phyloP scores from a whole-genome alignment of 208 protist species.

The Trypanosoma cruzi region DNA sequence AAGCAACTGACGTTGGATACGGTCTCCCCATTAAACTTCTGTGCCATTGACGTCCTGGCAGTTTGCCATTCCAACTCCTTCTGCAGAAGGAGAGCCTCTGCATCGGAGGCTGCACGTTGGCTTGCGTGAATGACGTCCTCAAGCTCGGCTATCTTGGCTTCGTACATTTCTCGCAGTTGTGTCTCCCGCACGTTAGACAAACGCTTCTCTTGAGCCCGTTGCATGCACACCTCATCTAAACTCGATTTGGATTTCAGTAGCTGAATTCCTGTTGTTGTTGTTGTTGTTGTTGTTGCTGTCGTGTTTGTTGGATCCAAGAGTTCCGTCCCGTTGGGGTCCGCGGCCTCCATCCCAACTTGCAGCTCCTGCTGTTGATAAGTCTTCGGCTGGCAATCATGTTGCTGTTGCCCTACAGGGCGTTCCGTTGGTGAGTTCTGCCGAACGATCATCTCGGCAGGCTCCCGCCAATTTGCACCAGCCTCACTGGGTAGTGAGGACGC shows the following conservation, averaged over 20 bases:
- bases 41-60: neutral
- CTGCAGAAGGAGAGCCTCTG: conserved; percentile 9
- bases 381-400: neutral
- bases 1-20: neutral
- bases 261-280: neutral
- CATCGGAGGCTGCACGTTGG: neutral
- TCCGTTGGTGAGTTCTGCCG: neutral
- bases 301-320: neutral
- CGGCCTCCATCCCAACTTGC: neutral
- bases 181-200: neutral
- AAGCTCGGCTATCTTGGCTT: conserved; percentile 1
- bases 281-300: neutral
- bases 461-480: neutral
- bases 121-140: neutral
- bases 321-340: neutral
- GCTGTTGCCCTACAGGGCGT: neutral
- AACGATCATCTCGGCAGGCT: conserved; percentile 17
- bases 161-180: neutral
- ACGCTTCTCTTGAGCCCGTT: conserved; percentile 3
- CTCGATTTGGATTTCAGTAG: conserved; percentile 23
- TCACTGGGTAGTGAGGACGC: neutral
- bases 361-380: neutral
- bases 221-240: conserved; percentile 1
- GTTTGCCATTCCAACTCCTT: conserved; percentile 1
- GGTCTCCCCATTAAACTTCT: neutral